These are phyloP conservation scores for Coemansia sp. DNA, from an alignment of 192 early-diverging fungal species.

Conservation along the genomic window DNA sequence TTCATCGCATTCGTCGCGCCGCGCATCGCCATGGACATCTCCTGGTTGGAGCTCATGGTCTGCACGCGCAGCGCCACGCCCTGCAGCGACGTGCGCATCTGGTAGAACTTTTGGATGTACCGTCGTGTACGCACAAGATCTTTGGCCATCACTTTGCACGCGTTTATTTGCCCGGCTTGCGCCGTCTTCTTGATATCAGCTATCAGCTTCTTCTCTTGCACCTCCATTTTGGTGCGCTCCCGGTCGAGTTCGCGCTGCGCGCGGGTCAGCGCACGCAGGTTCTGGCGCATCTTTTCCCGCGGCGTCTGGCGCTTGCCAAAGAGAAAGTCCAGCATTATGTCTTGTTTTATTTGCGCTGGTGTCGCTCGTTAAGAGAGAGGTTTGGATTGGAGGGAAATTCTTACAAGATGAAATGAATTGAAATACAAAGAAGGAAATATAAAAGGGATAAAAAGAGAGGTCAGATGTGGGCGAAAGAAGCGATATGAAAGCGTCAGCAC, in stretches of 20 bases:
- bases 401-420: background rate
- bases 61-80: conserved; percentile 75
- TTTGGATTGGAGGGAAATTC: background rate
- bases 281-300: conserved; percentile 86
- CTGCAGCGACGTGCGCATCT: conserved; percentile 93
- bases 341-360: background rate
- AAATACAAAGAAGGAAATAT: background rate
- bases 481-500: no score
- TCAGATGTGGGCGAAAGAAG: no score
- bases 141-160: conserved; percentile 96
- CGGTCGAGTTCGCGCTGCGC: conserved; percentile 92
- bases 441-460: background rate
- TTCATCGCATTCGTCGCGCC: conserved; percentile 95
- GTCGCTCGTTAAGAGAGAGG: no score
- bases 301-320: conserved; percentile 84
- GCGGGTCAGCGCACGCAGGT: conserved; percentile 82
- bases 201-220: conserved; percentile 95
- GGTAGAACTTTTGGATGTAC: conserved; percentile 94
- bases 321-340: conserved; percentile 59
- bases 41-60: conserved; percentile 90
- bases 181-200: conserved; percentile 90
- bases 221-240: conserved; percentile 84
- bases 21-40: conserved; percentile 93
- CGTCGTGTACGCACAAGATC: conserved; percentile 93
- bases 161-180: conserved; percentile 82